A percentile compares a stretch with the other conserved stretches of the same genome.
Conservation (phyloP, 2,329 filamentous ascomycete genomes). For the Fusarium chaquense region DNA sequence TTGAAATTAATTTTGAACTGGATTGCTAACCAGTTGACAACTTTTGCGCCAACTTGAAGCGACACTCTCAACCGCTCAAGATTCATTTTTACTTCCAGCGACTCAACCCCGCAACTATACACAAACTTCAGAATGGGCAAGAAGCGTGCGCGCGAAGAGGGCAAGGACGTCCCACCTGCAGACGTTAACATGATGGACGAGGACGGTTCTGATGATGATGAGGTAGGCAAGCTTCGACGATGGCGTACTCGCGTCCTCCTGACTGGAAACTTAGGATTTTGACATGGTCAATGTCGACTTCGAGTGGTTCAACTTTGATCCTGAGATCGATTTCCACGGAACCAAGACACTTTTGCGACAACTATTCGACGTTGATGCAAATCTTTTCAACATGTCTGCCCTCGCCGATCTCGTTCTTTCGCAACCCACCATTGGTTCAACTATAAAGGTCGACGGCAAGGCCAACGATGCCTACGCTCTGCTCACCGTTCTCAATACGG, state of each 20-base stretch:
- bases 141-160: slow-evolving; percentile 64
- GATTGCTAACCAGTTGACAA: neutral
- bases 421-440: slow-evolving; percentile 89
- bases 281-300: slow-evolving; percentile 96
- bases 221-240: slow-evolving; percentile 55
- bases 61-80: neutral
- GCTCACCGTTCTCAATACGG: slow-evolving; percentile 86
- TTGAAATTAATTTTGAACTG: slow-evolving; percentile 14
- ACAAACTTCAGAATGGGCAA: slow-evolving; percentile 59
- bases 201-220: slow-evolving; percentile 67
- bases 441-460: slow-evolving; percentile 96
- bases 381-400: slow-evolving; percentile 87
- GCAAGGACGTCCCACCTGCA: slow-evolving; percentile 54
- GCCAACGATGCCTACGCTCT: slow-evolving; percentile 94
- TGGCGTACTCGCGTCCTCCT: slow-evolving; percentile 20
- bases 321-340: slow-evolving; percentile 92
- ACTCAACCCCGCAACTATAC: neutral
- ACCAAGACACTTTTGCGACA: slow-evolving; percentile 91
- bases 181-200: slow-evolving; percentile 64
- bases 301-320: slow-evolving; percentile 97
- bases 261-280: slow-evolving; percentile 73
- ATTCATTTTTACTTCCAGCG: neutral
- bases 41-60: slow-evolving; percentile 1
- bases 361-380: slow-evolving; percentile 88
- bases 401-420: slow-evolving; percentile 88